These are phyloP conservation scores for Hura crepitans DNA, from an alignment of 441 rosid species.

Conservation along the genomic window DNA sequence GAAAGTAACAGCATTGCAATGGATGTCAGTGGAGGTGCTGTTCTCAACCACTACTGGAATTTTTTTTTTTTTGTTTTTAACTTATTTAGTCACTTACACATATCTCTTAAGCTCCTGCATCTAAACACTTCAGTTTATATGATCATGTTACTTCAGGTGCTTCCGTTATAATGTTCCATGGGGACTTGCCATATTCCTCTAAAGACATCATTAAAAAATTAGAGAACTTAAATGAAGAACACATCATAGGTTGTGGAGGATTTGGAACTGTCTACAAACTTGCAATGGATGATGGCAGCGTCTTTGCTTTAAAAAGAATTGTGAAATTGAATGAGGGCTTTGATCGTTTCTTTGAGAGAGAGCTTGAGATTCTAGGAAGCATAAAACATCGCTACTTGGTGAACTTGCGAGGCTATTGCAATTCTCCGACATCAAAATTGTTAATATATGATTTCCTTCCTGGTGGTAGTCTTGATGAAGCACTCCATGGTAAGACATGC, in stretches of 20 bases:
- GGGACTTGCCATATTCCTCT: conserved; percentile 95
- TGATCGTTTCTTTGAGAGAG: conserved; percentile 94
- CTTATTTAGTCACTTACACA: conserved; percentile 12
- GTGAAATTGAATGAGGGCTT: conserved; percentile 86
- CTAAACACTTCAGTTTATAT: conserved; percentile 16
- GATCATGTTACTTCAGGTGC: conserved; percentile 64
- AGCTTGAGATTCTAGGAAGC: conserved; percentile 98
- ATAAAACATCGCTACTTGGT: conserved; percentile 90
- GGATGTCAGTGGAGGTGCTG: conserved; percentile 82
- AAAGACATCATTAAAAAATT: conserved; percentile 85
- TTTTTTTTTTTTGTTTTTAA: background rate
- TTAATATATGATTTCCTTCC: conserved; percentile 84
- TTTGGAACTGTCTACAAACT: conserved; percentile 94
- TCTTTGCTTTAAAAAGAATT: conserved; percentile 87
- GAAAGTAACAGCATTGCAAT: conserved; percentile 72
- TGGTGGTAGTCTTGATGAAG: conserved; percentile 98
- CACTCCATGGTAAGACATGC: conserved; percentile 75
- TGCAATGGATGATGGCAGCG: conserved; percentile 93
- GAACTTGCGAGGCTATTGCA: conserved; percentile 96
- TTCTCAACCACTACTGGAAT: conserved; percentile 23
- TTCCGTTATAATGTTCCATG: conserved; percentile 93
- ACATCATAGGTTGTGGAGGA: conserved; percentile 86
- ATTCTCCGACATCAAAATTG: conserved; percentile 87
- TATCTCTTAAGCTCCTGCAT: conserved; percentile 13
- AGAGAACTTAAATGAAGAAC: conserved; percentile 80